phyloP scores from a whole-genome alignment of 139 green algal species.

The Chlamydomonas eustigma region DNA sequence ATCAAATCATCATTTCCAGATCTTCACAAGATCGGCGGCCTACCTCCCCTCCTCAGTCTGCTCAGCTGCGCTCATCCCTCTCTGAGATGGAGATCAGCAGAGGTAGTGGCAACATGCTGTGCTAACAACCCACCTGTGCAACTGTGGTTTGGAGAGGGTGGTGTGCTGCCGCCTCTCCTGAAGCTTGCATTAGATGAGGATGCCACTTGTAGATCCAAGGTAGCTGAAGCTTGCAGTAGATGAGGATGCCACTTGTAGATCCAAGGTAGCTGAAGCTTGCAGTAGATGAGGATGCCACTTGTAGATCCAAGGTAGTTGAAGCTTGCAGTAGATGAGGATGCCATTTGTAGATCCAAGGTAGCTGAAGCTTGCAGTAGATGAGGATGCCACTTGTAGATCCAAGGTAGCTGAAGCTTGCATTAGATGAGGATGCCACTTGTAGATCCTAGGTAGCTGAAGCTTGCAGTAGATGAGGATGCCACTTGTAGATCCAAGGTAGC shows the following conservation, averaged over 20 bases:
- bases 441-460: not conserved
- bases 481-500: not conserved
- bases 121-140: conserved; percentile 81
- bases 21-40: conserved; percentile 74
- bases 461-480: not conserved
- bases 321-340: too few species aligned
- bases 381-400: too few species aligned
- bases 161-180: conserved; percentile 54
- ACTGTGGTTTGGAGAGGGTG: conserved; percentile 65
- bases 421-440: not conserved
- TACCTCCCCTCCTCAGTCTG: conserved; percentile 67
- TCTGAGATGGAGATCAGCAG: conserved; percentile 66
- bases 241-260: not conserved
- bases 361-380: too few species aligned
- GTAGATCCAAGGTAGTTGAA: too few species aligned
- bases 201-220: not conserved
- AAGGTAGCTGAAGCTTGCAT: too few species aligned
- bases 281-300: not conserved
- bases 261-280: not conserved
- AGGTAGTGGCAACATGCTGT: conserved; percentile 74
- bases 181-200: conserved; percentile 23
- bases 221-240: not conserved
- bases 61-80: conserved; percentile 45
- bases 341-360: too few species aligned
- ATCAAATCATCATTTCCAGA: too few species aligned